Evolutionary conservation across 1,284 basidiomycete genomes (phyloP).

Genomic region (Papiliotrema laurentii): DNA sequence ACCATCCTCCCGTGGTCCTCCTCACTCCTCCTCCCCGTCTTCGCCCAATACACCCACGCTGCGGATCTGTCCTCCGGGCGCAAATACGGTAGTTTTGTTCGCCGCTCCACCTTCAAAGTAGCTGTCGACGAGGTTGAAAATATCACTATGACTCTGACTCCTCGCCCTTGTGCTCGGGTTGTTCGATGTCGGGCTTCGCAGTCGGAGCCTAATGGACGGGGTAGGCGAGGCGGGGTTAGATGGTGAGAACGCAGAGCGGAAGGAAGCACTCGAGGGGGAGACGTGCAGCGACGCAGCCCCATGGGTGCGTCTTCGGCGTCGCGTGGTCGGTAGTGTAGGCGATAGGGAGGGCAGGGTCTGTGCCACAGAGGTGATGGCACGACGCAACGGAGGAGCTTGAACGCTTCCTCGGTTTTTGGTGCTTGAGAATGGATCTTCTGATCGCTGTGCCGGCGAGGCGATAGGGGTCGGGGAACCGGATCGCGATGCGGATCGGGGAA

Average conservation of each 20-base stretch:
- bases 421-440: background rate
- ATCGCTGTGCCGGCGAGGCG: background rate
- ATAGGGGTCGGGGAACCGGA: slow-evolving; percentile 12
- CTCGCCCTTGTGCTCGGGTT: slow-evolving; percentile 28
- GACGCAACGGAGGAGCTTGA: slow-evolving; percentile 7
- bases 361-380: slow-evolving; percentile 7
- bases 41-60: slow-evolving; percentile 39
- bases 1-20: too few relatives aligned
- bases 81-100: slow-evolving; percentile 45
- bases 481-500: slow-evolving; percentile 7
- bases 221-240: slow-evolving; percentile 31
- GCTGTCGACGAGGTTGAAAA: slow-evolving; percentile 34
- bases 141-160: slow-evolving; percentile 20
- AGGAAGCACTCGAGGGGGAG: slow-evolving; percentile 14
- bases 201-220: slow-evolving; percentile 23
- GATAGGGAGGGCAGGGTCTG: background rate
- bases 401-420: background rate
- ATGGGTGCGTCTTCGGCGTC: slow-evolving; percentile 8
- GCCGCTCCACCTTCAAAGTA: slow-evolving; percentile 45
- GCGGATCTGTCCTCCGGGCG: slow-evolving; percentile 36
- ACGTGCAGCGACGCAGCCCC: slow-evolving; percentile 15
- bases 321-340: slow-evolving; percentile 1
- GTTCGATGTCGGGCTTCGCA: slow-evolving; percentile 26
- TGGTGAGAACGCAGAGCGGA: slow-evolving; percentile 7
- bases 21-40: slow-evolving; percentile 14